These are phyloP conservation scores for Termitomyces eurrhizus DNA, from an alignment of 768 basidiomycete genomes.

Conservation along the genomic window DNA sequence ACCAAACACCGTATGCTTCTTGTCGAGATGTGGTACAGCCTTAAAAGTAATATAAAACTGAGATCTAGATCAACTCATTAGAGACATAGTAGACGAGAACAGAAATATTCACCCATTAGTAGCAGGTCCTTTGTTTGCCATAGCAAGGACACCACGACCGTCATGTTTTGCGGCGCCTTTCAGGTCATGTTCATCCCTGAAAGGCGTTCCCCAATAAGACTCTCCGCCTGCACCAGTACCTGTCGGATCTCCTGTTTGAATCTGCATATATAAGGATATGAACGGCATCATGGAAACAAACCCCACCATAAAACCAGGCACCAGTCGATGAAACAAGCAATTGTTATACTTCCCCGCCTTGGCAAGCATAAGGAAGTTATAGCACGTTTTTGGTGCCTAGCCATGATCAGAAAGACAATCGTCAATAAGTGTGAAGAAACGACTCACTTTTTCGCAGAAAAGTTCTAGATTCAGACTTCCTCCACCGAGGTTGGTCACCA, in stretches of 20 bases:
- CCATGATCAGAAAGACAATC: background rate
- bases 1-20: constrained; percentile 76
- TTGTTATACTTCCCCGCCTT: constrained; percentile 87
- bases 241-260: constrained; percentile 98
- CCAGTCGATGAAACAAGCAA: constrained; percentile 86
- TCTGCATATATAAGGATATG: constrained; percentile 39
- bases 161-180: constrained; percentile 90
- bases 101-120: constrained; percentile 67
- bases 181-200: constrained; percentile 89
- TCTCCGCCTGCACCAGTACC: constrained; percentile 93
- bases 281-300: background rate
- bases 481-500: constrained; percentile 88
- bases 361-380: constrained; percentile 96
- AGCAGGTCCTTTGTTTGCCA: constrained; percentile 93
- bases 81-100: background rate
- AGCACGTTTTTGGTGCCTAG: constrained; percentile 98
- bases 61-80: constrained; percentile 43
- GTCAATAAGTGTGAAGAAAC: background rate
- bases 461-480: constrained; percentile 81
- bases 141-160: constrained; percentile 77
- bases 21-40: constrained; percentile 79
- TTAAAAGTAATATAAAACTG: constrained; percentile 95
- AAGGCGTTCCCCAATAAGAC: constrained; percentile 93
- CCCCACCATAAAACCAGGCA: constrained; percentile 92
- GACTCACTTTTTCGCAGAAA: constrained; percentile 78